Evolutionary conservation across 169 alveolate species (phyloP), one percentile per base, ranked within the genome.

Genomic region (Eimeria necatrix): DNA sequence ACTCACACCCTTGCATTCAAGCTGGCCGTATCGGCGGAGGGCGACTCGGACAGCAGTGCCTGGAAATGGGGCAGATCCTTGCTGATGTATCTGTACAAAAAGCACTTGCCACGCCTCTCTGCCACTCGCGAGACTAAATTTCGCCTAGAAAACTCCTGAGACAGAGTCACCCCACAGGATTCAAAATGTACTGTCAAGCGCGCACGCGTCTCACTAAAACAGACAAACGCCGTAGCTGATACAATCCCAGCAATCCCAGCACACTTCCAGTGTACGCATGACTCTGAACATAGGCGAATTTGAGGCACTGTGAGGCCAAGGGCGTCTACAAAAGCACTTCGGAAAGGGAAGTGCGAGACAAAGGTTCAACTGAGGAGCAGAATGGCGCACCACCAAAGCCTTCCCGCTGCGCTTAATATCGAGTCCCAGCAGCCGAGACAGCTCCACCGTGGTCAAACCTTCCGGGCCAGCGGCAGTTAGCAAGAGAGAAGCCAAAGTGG

Each of bases 71-170:
- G 78, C 51, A 84, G 92, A 53, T 49, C 80, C 56, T 46, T n/a
- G 83, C 83, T 41, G 81, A 64, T 84, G 61, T 94, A 94, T 4
- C 96, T 76, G 46, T 94, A 94, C 68, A 94, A 24, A 53, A 94
- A 94, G 91, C 94, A 94, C 46, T 84, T 84, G 52, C 96, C 96
- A 2, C 94, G 90, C 46, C 96, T 93, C 85, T 94, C 93, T 10
- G 96, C 96, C 4, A 83, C 91, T 5, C 88, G 87, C 24, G 91
- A 18, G 16, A 93, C 90, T n/a, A 76, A 73, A 24, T 93, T 56
- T 51, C 89, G 93, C 52, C 87, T n/a, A 18, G 64, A 74, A 41
- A 93, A 83, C 89, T 93, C 95, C 95, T 93, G 60, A 5, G 78
- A 22, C 78, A 22, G 32, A 32, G 41, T 32, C 41, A 32, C 41